Percentiles rank a stretch among this genome's conserved stretches.
Conservation (phyloP, 2,329 filamentous ascomycete species). For the Talaromyces funiculosus region DNA sequence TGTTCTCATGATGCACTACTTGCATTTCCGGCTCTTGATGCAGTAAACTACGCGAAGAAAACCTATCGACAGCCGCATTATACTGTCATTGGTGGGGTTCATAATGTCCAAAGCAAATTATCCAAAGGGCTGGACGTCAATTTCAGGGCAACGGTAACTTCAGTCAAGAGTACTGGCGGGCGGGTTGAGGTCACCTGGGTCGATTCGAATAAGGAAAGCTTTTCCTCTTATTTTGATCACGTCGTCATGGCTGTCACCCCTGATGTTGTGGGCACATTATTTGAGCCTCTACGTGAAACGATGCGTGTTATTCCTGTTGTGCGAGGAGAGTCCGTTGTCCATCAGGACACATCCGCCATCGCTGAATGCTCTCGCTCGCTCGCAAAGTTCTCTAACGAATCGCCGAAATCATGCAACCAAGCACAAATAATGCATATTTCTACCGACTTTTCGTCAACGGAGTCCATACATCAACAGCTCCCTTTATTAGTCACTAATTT, state of each 20-base stretch:
- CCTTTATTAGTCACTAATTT: background rate
- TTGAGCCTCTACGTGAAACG: background rate
- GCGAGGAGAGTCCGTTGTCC: background rate
- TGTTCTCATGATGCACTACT: conserved; percentile 21
- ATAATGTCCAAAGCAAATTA: background rate
- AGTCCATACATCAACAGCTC: background rate
- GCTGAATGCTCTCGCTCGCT: too few species aligned
- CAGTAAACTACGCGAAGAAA: conserved; percentile 34
- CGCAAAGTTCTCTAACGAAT: too few species aligned
- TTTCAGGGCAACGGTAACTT: background rate
- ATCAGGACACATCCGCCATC: background rate
- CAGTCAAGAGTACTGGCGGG: background rate
- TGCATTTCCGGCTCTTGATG: conserved; percentile 18
- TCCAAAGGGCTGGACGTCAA: background rate
- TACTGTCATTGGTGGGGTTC: background rate
- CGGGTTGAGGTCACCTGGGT: background rate
- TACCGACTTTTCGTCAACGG: background rate
- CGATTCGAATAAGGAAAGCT: background rate
- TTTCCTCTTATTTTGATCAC: background rate
- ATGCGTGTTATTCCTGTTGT: background rate
- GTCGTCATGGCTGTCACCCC: background rate
- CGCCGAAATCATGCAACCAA: background rate
- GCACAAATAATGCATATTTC: background rate
- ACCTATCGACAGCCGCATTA: background rate
- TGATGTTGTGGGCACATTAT: background rate